Percentiles rank a stretch among this genome's conserved stretches.
Evolutionary conservation across 2,329 filamentous ascomycete genomes (phyloP).

Genomic region (Venturia effusa): DNA sequence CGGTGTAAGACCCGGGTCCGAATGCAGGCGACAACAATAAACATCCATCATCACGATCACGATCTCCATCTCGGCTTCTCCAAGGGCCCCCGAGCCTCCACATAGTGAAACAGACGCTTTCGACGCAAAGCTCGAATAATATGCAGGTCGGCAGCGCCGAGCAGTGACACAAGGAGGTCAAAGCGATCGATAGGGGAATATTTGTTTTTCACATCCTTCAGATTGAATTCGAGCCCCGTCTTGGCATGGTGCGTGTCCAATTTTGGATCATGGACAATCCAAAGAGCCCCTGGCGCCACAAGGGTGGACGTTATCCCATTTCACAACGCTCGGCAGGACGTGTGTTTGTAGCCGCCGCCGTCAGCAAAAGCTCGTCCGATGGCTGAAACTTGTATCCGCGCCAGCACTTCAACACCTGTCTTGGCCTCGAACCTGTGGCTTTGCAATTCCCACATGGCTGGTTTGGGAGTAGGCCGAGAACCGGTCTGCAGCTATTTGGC

Average conservation of each 20-base stretch:
- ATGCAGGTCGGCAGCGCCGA: background rate
- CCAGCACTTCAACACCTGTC: background rate
- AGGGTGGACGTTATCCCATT: background rate
- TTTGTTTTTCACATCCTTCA: background rate
- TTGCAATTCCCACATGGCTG: background rate
- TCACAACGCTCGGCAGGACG: background rate
- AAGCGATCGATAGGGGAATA: background rate
- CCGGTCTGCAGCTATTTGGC: background rate
- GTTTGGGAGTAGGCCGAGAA: background rate
- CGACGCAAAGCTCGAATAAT: background rate
- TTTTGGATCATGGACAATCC: background rate
- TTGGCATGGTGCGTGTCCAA: background rate
- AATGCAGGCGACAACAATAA: background rate
- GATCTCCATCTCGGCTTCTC: background rate
- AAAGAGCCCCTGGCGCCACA: background rate
- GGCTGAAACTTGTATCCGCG: background rate
- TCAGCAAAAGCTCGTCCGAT: background rate
- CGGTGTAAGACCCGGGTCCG: background rate
- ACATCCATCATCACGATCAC: background rate
- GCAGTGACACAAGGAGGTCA: background rate
- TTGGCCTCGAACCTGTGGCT: background rate
- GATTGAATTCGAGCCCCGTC: background rate
- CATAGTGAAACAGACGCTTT: background rate
- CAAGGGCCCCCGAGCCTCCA: background rate
- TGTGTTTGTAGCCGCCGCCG: background rate